Base-by-base conservation (phyloP, 2,329 filamentous ascomycete genomes). In the Beauveria sp. region DNA sequence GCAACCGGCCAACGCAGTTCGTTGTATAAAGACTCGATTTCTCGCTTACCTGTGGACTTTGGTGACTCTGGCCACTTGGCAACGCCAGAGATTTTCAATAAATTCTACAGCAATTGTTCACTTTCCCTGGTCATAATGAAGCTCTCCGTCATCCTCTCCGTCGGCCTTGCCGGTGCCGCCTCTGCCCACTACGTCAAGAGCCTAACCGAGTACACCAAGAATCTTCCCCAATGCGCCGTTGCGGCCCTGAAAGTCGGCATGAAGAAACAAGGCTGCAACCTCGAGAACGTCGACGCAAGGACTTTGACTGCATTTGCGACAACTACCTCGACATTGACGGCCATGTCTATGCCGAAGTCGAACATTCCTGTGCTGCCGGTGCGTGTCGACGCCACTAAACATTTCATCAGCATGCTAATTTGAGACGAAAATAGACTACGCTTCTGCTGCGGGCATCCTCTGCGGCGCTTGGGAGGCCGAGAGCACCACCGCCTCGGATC, bases 241-340 rank as follows among this genome's bases (percentile, higher is more conserved):
- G 30, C 26, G 12, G 59, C 59, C 44, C 8, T 61, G 37, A 55
- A 52, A 26, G 14, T 34, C 5, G 59, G 52, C 59, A 61, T 61
- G 59, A 56, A 56, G 52, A 56, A 55, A 24, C 43, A 61, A 22
- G 59, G 59, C 44, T 61, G 59, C 44, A 37, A 56, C 18, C 44
- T 61, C 24, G 7, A 41, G 8, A 28, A 44, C 12, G 46, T 51
- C 37, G 22, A 61, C 8, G 59, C 52, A 55, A 55, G 26, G 59
- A 61, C 20, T 61, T 61, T 51, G 59, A 61, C 59, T 61, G 59
- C 52, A 48, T 61, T n/a, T 61, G 59, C 59, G 53, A 61, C 34
- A 48, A 61, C 59, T 51, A 56, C 59, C 37, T 51, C 18, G 24
- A n/a, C 43, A 61, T 61, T 28, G 53, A 55, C 43, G 53, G 52